Evolutionary conservation across 108 stramenopile genomes (phyloP).

Genomic region (Pseudonitzschia delicatissima): DNA sequence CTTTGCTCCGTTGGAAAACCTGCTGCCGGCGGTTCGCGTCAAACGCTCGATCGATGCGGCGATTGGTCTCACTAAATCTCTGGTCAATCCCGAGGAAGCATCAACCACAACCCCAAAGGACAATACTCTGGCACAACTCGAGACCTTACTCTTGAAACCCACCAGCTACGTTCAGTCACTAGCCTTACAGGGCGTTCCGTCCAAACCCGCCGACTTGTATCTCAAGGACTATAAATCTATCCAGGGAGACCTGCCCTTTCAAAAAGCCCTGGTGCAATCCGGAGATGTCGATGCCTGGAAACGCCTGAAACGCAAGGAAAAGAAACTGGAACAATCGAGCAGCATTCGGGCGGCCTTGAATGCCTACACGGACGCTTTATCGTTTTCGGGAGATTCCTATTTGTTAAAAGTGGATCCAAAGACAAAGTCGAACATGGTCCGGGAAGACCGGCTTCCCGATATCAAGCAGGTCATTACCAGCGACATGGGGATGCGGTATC

Average conservation of each 20-base stretch:
- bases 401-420: constrained; percentile 32
- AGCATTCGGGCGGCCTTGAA: constrained; percentile 54
- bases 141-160: constrained; percentile 36
- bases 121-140: constrained; percentile 26
- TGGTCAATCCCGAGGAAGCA: neutral
- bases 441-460: constrained; percentile 46
- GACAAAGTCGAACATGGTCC: constrained; percentile 37
- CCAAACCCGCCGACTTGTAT: constrained; percentile 40
- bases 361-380: constrained; percentile 49
- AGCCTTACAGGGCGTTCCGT: constrained; percentile 1
- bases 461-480: constrained; percentile 47
- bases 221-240: constrained; percentile 39
- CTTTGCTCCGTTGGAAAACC: constrained; percentile 45
- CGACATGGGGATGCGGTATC: constrained; percentile 50
- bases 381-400: constrained; percentile 48
- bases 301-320: constrained; percentile 45
- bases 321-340: constrained; percentile 26
- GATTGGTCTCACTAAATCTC: constrained; percentile 19
- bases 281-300: constrained; percentile 63
- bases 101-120: neutral
- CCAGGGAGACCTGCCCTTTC: constrained; percentile 34
- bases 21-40: constrained; percentile 48
- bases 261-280: constrained; percentile 43
- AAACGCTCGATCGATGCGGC: constrained; percentile 37
- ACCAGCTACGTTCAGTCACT: constrained; percentile 30